Base-by-base conservation (phyloP, 2,329 filamentous ascomycete species). In the Penicillium nordicum region DNA sequence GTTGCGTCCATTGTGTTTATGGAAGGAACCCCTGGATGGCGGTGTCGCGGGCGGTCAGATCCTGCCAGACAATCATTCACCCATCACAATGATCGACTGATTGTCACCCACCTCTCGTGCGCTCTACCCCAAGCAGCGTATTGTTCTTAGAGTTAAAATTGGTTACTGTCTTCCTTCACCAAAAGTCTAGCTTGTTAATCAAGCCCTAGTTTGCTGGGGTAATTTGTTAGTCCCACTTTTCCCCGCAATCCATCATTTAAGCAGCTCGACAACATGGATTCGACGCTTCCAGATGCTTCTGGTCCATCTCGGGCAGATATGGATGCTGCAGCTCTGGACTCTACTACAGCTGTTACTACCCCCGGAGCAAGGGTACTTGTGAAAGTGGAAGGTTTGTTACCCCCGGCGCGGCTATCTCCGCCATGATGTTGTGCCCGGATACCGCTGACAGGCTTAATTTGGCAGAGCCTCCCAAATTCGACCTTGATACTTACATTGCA, bases 401-500 rank as follows among this genome's bases (percentile, higher is more conserved):
- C 43, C 18, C 18, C 52, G n/a, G 23, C 16, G 49, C 53, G 49
- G 52, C 34, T 46, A 43, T 32, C n/a, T 32, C 43, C 41, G 45
- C 37, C 49, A 57, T 50, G 14, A 41, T 52, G 46, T 38, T 32
- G 14, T 23, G 29, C 10, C n/a, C 8, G 37, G 16, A 18, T 12
- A 25, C 43, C 16, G 41, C 45, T 57, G 30, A 59, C 53, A 18
- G 37, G 10, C 42, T 47, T 12, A 12, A 38, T 37, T 10, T 34
- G 32, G 37, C 23, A 93, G 90, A 91, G 46, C 76, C 84, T 7
- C 92, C 93, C 10, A 96, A 93, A 70, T 88, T 97, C 65, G 94
- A 97, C 67, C 83, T 99, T 41, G 91, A 97, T 59, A 84, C 88
- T 37, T 97, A 97, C 74, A 88, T 96, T 48, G 82, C 88, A 63